Evolutionary conservation across 2,329 filamentous ascomycete species (phyloP).

Genomic region (Clonostachys rosea): DNA sequence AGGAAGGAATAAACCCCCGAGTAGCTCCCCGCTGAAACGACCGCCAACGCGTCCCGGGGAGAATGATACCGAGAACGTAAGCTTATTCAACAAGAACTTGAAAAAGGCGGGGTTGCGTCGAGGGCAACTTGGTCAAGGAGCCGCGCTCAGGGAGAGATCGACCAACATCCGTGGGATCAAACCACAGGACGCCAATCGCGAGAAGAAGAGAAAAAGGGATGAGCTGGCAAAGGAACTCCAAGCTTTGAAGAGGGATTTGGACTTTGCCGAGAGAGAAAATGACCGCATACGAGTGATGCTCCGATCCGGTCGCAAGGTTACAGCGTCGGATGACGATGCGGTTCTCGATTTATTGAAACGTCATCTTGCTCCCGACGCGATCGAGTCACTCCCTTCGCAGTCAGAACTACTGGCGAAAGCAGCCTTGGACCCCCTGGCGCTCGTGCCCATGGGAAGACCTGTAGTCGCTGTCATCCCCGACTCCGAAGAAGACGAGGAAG

Average conservation of each 20-base stretch:
- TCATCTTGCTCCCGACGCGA: constrained; percentile 29
- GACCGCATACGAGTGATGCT: constrained; percentile 41
- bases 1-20: constrained; percentile 22
- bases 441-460: constrained; percentile 44
- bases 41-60: constrained; percentile 21
- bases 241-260: constrained; percentile 53
- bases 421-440: constrained; percentile 44
- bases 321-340: constrained; percentile 24
- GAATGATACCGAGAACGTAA: neutral
- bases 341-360: constrained; percentile 33
- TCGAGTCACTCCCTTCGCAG: constrained; percentile 13
- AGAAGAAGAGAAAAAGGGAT: constrained; percentile 48
- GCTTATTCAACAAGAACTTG: neutral
- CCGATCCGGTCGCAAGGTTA: constrained; percentile 27
- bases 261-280: constrained; percentile 52
- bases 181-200: constrained; percentile 32
- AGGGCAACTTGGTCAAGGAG: neutral
- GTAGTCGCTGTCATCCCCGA: constrained; percentile 13
- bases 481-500: constrained; percentile 20
- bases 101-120: neutral
- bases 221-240: constrained; percentile 50
- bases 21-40: constrained; percentile 46
- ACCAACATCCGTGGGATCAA: constrained; percentile 32
- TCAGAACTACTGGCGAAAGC: constrained; percentile 39
- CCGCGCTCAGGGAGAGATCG: neutral